Percentiles rank a stretch among this genome's conserved stretches.
phyloP scores from a whole-genome alignment of 257 asterid species.

The Solanum pinnatisectum region DNA sequence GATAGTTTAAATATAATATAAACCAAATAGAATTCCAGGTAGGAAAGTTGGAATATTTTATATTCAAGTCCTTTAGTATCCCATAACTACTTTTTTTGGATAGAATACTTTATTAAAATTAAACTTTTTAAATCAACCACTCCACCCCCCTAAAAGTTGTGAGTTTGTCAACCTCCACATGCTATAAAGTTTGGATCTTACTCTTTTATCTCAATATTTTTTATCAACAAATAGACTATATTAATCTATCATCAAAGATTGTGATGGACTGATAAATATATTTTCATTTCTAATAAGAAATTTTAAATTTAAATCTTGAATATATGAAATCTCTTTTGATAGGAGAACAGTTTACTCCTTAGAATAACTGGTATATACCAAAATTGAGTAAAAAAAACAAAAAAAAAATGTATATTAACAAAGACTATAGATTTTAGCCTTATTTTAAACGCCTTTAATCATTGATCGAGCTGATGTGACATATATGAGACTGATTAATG shows the following conservation, averaged over 20 bases:
- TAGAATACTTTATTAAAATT: neutral
- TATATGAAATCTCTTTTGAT: no score
- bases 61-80: constrained; percentile 1
- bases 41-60: constrained; percentile 19
- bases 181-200: constrained; percentile 14
- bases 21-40: constrained; percentile 37
- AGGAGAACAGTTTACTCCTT: no score
- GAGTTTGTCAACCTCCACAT: constrained; percentile 42
- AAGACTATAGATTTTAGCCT: no score
- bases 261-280: neutral
- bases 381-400: no score
- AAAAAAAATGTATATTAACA: no score
- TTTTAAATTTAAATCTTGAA: no score
- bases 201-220: neutral
- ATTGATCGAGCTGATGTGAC: neutral
- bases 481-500: neutral
- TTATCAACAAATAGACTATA: neutral
- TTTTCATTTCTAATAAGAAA: no score
- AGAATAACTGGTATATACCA: no score
- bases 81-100: constrained; percentile 15
- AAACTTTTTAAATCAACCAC: constrained; percentile 13
- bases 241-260: neutral
- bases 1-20: neutral
- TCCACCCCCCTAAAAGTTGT: constrained; percentile 8
- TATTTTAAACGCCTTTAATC: neutral